A percentile compares a stretch with the other conserved stretches of the same genome.
These are phyloP conservation scores for Ceratobasidium sp. DNA, from an alignment of 1,284 basidiomycete genomes.

Conservation along the genomic window DNA sequence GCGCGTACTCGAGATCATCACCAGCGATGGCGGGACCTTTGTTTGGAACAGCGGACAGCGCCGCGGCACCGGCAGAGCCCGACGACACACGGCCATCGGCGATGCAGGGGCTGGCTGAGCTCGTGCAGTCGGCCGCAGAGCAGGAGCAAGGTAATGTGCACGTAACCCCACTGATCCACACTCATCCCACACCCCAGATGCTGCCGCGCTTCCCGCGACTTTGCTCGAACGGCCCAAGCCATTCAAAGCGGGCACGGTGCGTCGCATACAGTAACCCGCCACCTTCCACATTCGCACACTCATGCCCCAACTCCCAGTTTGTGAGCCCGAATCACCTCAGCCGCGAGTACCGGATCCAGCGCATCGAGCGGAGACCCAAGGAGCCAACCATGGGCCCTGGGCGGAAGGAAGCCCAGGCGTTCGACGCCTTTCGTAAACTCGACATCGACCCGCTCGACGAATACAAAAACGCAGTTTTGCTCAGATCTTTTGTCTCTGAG, in stretches of 20 bases:
- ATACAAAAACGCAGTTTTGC: constrained; percentile 66
- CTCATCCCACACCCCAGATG: constrained; percentile 26
- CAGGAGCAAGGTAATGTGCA: constrained; percentile 15
- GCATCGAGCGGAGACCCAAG: constrained; percentile 1
- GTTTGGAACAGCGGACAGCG: neutral
- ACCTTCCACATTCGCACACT: neutral
- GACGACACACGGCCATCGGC: neutral
- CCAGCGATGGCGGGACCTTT: neutral
- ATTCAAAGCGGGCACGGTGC: constrained; percentile 3
- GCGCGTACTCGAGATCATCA: constrained; percentile 6
- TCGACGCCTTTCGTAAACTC: constrained; percentile 62
- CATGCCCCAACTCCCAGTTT: constrained; percentile 1
- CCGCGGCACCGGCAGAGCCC: neutral
- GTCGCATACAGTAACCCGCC: neutral
- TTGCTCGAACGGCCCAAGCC: constrained; percentile 21
- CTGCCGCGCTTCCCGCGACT: constrained; percentile 24
- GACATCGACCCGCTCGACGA: constrained; percentile 51
- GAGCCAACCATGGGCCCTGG: constrained; percentile 60
- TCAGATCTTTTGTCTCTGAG: constrained; percentile 73
- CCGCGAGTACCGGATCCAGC: constrained; percentile 21
- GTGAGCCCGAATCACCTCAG: constrained; percentile 17
- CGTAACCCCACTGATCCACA: neutral
- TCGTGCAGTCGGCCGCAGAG: constrained; percentile 24
- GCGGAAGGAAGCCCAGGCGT: constrained; percentile 56
- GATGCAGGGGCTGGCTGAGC: constrained; percentile 23